These are phyloP conservation scores for Chlorokybus atmophyticus DNA, from an alignment of 139 green algal genomes.

Conservation along the genomic window DNA sequence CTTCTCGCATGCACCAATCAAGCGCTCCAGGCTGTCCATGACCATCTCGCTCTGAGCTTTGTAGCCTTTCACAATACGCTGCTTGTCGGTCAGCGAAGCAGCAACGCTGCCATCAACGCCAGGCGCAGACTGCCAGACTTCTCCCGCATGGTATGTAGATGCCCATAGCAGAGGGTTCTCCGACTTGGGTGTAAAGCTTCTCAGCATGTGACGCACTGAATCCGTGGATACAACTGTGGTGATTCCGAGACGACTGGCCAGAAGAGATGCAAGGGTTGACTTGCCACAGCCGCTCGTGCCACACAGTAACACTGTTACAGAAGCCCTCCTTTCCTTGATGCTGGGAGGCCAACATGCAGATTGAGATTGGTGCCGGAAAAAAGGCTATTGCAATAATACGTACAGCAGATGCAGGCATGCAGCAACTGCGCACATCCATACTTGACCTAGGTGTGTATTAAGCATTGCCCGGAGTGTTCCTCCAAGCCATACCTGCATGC, in stretches of 20 bases:
- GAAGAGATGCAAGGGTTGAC: constrained; percentile 78
- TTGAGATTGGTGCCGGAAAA: not conserved
- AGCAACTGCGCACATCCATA: not conserved
- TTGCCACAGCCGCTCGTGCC: constrained; percentile 87
- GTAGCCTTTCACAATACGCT: constrained; percentile 47
- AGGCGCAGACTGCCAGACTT: constrained; percentile 18
- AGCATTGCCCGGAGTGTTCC: too few species aligned
- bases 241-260: constrained; percentile 66
- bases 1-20: constrained; percentile 48
- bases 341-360: constrained; percentile 13
- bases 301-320: constrained; percentile 61
- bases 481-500: constrained; percentile 21
- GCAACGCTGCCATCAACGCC: too few species aligned
- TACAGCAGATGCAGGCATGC: not conserved
- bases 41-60: constrained; percentile 75
- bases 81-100: constrained; percentile 3
- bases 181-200: constrained; percentile 34
- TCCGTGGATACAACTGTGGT: constrained; percentile 81
- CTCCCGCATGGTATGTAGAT: constrained; percentile 74
- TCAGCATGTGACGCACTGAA: constrained; percentile 64
- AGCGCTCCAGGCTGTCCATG: constrained; percentile 46
- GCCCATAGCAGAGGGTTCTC: constrained; percentile 64
- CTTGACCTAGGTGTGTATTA: too few species aligned
- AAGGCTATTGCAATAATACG: not conserved
- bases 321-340: constrained; percentile 22